These are phyloP conservation scores for Pythium aristosporum DNA, from an alignment of 352 stramenopile species.

Conservation along the genomic window DNA sequence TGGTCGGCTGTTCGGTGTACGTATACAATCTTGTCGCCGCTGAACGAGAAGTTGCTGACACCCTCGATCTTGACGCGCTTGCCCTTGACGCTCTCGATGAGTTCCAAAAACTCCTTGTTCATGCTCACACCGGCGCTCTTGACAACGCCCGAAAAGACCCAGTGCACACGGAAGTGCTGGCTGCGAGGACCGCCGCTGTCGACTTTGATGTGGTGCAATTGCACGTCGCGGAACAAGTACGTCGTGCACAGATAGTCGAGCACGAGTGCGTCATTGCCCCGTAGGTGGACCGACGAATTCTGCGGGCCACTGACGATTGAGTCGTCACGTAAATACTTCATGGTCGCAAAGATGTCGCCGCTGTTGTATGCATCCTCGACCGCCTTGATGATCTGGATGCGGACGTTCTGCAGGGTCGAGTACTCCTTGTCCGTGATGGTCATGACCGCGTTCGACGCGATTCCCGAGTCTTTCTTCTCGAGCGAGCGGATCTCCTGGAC, in stretches of 20 bases:
- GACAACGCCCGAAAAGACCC: conserved; percentile 71
- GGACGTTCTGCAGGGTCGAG: conserved; percentile 65
- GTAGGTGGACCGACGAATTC: conserved; percentile 83
- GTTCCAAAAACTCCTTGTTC: conserved; percentile 87
- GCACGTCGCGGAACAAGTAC: conserved; percentile 76
- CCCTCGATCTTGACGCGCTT: conserved; percentile 79
- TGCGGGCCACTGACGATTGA: conserved; percentile 85
- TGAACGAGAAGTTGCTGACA: conserved; percentile 88
- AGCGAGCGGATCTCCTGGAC: conserved; percentile 83
- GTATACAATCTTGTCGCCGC: conserved; percentile 87
- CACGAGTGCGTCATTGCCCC: conserved; percentile 79
- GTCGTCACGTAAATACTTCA: conserved; percentile 85
- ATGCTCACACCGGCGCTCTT: conserved; percentile 80
- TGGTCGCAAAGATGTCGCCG: conserved; percentile 70
- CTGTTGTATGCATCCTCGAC: conserved; percentile 82
- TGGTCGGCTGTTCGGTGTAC: conserved; percentile 87
- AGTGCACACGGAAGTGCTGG: conserved; percentile 87
- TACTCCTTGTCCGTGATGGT: conserved; percentile 83
- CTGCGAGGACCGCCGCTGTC: conserved; percentile 79
- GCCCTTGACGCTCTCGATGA: conserved; percentile 82
- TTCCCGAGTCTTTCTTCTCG: conserved; percentile 72
- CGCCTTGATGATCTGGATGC: conserved; percentile 80
- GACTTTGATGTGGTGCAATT: conserved; percentile 77
- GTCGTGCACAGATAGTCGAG: conserved; percentile 88
- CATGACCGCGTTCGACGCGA: conserved; percentile 44